Evolutionary conservation across 2,329 filamentous ascomycete species (phyloP).

Genomic region (Seiridium unicorne): DNA sequence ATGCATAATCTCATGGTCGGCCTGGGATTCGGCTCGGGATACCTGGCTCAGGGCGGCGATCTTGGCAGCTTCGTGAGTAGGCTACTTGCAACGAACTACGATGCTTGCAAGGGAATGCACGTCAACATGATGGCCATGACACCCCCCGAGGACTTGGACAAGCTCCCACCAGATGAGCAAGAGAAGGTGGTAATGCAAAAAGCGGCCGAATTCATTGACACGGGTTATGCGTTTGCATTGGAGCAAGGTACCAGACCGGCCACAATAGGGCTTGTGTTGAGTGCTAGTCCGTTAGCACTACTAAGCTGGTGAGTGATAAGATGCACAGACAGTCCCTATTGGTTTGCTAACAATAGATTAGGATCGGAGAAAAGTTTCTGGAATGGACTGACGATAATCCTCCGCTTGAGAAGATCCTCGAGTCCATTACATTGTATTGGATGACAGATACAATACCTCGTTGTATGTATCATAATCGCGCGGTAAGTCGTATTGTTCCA

Average conservation of each 20-base stretch:
- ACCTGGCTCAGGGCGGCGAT: slow-evolving; percentile 58
- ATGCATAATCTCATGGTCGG: slow-evolving; percentile 50
- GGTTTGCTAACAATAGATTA: slow-evolving; percentile 13
- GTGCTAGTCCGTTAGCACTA: slow-evolving; percentile 52
- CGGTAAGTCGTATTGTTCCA: slow-evolving; percentile 9
- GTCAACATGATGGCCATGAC: slow-evolving; percentile 11
- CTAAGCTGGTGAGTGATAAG: slow-evolving; percentile 43
- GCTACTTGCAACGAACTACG: slow-evolving; percentile 36
- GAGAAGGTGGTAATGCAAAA: slow-evolving; percentile 38
- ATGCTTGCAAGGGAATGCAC: slow-evolving; percentile 45
- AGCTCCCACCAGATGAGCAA: slow-evolving; percentile 18
- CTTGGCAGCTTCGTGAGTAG: slow-evolving; percentile 45
- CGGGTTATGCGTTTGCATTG: slow-evolving; percentile 46
- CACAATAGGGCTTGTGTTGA: slow-evolving; percentile 55
- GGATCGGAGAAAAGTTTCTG: slow-evolving; percentile 56
- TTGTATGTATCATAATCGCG: slow-evolving; percentile 48
- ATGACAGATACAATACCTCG: slow-evolving; percentile 47
- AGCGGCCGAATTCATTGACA: slow-evolving; percentile 33
- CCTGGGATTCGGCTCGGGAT: slow-evolving; percentile 50
- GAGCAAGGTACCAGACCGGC: slow-evolving; percentile 53
- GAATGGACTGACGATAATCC: slow-evolving; percentile 45
- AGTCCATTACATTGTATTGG: slow-evolving; percentile 54
- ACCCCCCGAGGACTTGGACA: slow-evolving; percentile 7
- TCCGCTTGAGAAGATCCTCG: slow-evolving; percentile 42
- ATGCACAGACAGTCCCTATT: neutral